phyloP scores from a whole-genome alignment of 371 early-diverging fungal genomes.

The Mortierella sp. region DNA sequence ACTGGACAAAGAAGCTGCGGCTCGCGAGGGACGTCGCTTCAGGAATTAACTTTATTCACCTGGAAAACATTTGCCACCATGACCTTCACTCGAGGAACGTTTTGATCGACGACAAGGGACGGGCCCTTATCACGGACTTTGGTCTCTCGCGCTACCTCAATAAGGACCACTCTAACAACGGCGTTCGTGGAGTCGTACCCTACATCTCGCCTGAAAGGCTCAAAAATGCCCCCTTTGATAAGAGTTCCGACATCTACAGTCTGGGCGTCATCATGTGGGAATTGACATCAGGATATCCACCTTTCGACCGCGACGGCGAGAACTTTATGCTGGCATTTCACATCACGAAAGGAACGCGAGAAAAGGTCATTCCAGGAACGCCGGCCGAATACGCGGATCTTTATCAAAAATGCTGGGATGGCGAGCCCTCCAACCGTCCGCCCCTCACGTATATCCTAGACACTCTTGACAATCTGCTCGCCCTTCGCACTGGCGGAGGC shows the following conservation, averaged over 20 bases:
- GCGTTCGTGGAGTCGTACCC: slow-evolving; percentile 60
- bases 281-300: slow-evolving; percentile 60
- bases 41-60: slow-evolving; percentile 53
- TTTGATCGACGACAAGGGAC: slow-evolving; percentile 30
- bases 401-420: slow-evolving; percentile 59
- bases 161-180: slow-evolving; percentile 45
- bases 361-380: slow-evolving; percentile 48
- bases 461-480: slow-evolving; percentile 26
- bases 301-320: slow-evolving; percentile 49
- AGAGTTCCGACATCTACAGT: slow-evolving; percentile 66
- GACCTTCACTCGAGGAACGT: slow-evolving; percentile 60
- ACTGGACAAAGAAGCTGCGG: slow-evolving; percentile 52
- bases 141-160: slow-evolving; percentile 51
- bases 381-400: slow-evolving; percentile 54
- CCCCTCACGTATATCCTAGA: slow-evolving; percentile 24
- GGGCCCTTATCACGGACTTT: slow-evolving; percentile 55
- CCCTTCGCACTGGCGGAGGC: background rate
- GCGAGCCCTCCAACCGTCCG: slow-evolving; percentile 49
- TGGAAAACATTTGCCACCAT: slow-evolving; percentile 51
- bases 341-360: slow-evolving; percentile 51
- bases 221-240: slow-evolving; percentile 59
- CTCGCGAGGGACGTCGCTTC: slow-evolving; percentile 42
- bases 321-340: slow-evolving; percentile 43
- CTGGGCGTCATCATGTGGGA: slow-evolving; percentile 71
- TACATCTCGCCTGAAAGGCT: slow-evolving; percentile 71